Evolutionary conservation across 2,329 filamentous ascomycete species (phyloP).

Genomic region (Dichotomopilus funicola): DNA sequence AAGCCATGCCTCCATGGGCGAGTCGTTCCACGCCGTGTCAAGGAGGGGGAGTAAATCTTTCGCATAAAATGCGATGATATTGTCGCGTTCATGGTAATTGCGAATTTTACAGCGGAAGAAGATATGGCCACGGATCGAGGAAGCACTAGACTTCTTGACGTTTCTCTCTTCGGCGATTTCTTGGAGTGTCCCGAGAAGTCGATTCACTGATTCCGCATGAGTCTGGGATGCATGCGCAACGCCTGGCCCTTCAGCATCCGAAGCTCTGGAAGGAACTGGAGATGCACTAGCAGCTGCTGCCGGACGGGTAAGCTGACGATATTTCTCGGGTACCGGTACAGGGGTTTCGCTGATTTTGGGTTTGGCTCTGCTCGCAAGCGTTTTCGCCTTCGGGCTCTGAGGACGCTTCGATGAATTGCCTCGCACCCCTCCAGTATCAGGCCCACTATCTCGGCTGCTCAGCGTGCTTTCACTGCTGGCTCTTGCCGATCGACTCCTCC

Average conservation of each 20-base stretch:
- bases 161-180: constrained; percentile 27
- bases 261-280: neutral
- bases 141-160: constrained; percentile 24
- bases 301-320: constrained; percentile 4
- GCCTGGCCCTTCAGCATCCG: neutral
- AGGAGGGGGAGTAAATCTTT: constrained; percentile 33
- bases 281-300: neutral
- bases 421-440: constrained; percentile 23
- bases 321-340: constrained; percentile 17
- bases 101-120: constrained; percentile 38
- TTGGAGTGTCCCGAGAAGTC: constrained; percentile 22
- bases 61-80: constrained; percentile 42
- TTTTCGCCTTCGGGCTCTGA: constrained; percentile 11
- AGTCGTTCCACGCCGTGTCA: constrained; percentile 29
- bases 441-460: constrained; percentile 19
- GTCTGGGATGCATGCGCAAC: neutral
- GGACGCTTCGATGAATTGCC: constrained; percentile 15
- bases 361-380: constrained; percentile 3
- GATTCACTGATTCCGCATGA: constrained; percentile 14
- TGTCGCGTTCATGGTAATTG: constrained; percentile 29
- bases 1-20: constrained; percentile 32
- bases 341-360: constrained; percentile 15
- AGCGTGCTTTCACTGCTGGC: constrained; percentile 5
- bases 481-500: constrained; percentile 20
- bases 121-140: constrained; percentile 30